Base-by-base conservation (phyloP, 2,329 filamentous ascomycete genomes). In the Bipolaris victoriae region DNA sequence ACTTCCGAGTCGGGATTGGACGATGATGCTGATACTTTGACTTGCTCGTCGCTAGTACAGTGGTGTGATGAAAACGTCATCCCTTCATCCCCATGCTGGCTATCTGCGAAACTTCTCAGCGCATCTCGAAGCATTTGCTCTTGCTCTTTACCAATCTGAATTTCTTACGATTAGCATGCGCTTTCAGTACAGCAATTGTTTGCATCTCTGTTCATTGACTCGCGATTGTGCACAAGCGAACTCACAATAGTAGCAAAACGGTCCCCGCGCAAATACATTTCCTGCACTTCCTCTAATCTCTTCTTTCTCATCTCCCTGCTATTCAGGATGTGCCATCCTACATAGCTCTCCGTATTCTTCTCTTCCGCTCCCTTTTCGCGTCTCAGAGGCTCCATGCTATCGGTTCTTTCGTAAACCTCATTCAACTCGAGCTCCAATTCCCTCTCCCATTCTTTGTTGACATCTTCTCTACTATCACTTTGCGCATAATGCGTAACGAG, bases 241-340 rank as follows among this genome's bases (percentile, higher is more conserved):
- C 55, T 43, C 52, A 57, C 55, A 41, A 36, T 49, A 41, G 44
- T 49, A 49, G 45, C 40, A 54, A 49, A 57, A 31, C 33, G 36
- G 5, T 11, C 35, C 16, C 50, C 51, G 22, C 31, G 29, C 24
- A 11, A 11, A 45, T 49, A 57, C 50, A 49, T 57, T 16, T 45
- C 24, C 33, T 49, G 11, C 1, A 48, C 31, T 18, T 31, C 39
- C 11, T 49, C 37, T 18, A 54, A 13, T 22, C 24, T 49, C 24
- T 5, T 47, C 33, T 39, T 54, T 4, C 45, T 48, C 50, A 44
- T 39, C 33, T 15, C 11, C 3, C 44, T 26, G 18, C 31, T 49
- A 13, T 45, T 49, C 5, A 39, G 2, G n/a, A 20, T 49, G n/a
- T 57, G 45, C 20, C 47, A 57, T 5, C 37, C 35, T 16, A 35